Percentiles rank a stretch among this genome's conserved stretches.
These are phyloP conservation scores for Daldinia caldariorum DNA, from an alignment of 495 filamentous ascomycete species.

Conservation along the genomic window DNA sequence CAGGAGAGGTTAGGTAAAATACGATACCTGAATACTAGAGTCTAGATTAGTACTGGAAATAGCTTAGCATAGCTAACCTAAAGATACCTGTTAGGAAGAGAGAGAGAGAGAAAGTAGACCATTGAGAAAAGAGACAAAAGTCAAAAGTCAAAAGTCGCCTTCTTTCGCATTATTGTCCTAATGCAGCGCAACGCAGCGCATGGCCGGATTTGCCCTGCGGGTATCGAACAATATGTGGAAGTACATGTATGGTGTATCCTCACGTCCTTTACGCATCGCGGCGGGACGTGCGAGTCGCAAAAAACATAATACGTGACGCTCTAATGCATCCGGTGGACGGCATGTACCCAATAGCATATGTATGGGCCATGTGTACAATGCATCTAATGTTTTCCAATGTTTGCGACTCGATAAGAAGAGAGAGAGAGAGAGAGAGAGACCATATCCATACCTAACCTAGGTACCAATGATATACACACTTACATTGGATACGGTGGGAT, in stretches of 20 bases:
- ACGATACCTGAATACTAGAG: no score
- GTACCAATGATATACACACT: no score
- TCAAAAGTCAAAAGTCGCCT: constrained; percentile 1
- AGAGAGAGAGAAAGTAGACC: no score
- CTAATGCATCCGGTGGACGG: constrained; percentile 18
- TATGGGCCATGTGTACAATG: constrained; percentile 5
- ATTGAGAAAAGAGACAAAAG: not conserved
- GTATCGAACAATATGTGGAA: constrained; percentile 34
- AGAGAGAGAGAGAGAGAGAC: not conserved
- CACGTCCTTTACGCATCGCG: constrained; percentile 17
- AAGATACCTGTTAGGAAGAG: no score
- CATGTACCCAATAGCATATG: constrained; percentile 11
- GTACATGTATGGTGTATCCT: constrained; percentile 34
- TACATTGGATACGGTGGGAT: no score
- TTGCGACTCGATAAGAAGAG: constrained; percentile 27
- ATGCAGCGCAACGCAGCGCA: constrained; percentile 32
- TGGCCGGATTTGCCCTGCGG: constrained; percentile 38
- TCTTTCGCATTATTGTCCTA: constrained; percentile 32
- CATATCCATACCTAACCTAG: no score
- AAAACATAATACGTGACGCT: constrained; percentile 31
- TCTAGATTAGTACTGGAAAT: not conserved
- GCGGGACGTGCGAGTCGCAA: constrained; percentile 31
- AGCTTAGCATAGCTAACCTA: no score
- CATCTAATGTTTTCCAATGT: constrained; percentile 13
- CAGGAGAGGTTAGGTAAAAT: constrained; percentile 17